Evolutionary conservation across 352 stramenopile genomes (phyloP).

Genomic region (Stramenopiles sp.): DNA sequence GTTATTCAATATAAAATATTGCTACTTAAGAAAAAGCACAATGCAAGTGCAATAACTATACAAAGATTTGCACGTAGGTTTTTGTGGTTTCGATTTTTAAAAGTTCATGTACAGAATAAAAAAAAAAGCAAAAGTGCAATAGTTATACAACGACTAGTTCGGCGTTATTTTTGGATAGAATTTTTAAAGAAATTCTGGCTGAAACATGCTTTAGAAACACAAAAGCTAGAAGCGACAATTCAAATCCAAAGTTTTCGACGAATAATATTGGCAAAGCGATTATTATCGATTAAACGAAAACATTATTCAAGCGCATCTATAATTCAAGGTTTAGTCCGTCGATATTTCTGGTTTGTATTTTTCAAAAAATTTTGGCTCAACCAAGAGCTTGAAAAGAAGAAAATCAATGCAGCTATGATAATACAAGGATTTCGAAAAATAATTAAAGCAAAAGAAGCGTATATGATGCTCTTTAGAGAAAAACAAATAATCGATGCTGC

Average conservation of each 20-base stretch:
- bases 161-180: not conserved
- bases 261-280: not conserved
- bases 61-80: not conserved
- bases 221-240: not conserved
- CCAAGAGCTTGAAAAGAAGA: not conserved
- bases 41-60: not conserved
- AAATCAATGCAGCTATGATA: not conserved
- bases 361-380: not conserved
- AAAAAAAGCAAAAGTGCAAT: not conserved
- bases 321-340: not conserved
- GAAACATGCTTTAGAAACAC: not conserved
- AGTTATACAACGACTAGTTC: not conserved
- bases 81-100: not conserved
- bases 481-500: not conserved
- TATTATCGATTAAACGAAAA: not conserved
- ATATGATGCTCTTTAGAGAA: not conserved
- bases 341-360: not conserved
- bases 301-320: not conserved
- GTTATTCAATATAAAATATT: not conserved
- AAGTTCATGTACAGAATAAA: not conserved
- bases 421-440: not conserved
- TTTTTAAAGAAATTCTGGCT: not conserved
- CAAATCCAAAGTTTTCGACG: not conserved
- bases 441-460: not conserved
- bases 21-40: not conserved